phyloP scores from a whole-genome alignment of 345 rosid species.

The Aethionema arabicum region DNA sequence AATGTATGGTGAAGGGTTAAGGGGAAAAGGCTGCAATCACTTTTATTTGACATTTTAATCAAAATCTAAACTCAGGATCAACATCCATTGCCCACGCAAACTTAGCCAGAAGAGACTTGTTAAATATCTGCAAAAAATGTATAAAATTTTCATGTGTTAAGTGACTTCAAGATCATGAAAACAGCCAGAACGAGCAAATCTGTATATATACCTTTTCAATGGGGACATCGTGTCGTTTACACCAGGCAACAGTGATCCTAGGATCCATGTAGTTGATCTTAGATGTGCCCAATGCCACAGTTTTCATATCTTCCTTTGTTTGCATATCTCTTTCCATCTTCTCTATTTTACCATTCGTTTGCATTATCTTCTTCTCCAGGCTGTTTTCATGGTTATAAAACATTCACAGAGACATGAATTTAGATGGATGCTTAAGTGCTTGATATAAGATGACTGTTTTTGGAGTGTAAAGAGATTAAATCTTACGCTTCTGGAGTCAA shows the following conservation, averaged over 20 bases:
- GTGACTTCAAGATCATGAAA: too few species aligned
- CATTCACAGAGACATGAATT: constrained; percentile 1
- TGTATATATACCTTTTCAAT: constrained; percentile 75
- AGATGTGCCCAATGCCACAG: constrained; percentile 93
- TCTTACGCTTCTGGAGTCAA: constrained; percentile 78
- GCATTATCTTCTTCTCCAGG: constrained; percentile 66
- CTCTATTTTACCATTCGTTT: constrained; percentile 64
- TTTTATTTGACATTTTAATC: constrained; percentile 12
- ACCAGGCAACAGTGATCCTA: constrained; percentile 98
- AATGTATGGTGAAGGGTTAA: not conserved
- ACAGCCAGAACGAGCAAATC: not conserved
- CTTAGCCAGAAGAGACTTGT: constrained; percentile 88
- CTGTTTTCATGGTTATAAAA: constrained; percentile 41
- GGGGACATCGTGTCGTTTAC: constrained; percentile 97
- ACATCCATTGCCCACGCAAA: constrained; percentile 98
- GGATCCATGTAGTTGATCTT: constrained; percentile 96
- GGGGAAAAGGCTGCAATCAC: not conserved
- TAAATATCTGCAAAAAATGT: constrained; percentile 61
- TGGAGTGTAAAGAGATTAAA: constrained; percentile 10
- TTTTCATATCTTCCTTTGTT: constrained; percentile 87
- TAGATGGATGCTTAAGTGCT: not conserved
- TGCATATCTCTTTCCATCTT: constrained; percentile 69
- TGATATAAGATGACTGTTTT: too few species aligned
- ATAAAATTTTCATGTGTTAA: not conserved
- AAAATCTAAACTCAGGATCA: constrained; percentile 90